Percentiles rank a stretch among this genome's conserved stretches.
Evolutionary conservation across 805 yeast genomes (phyloP).

Genomic region (Candida boleticola): DNA sequence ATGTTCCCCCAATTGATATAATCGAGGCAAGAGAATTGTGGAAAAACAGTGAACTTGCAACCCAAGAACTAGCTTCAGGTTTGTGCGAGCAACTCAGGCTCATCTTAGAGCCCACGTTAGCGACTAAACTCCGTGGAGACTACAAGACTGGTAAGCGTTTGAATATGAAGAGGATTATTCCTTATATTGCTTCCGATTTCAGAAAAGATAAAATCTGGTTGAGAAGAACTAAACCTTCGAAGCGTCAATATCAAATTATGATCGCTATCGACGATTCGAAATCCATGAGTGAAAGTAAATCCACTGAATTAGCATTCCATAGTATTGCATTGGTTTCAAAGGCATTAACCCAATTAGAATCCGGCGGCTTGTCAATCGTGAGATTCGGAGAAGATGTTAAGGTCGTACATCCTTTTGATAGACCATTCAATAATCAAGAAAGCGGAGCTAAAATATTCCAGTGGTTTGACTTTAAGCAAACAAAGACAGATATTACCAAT

Average conservation of each 20-base stretch:
- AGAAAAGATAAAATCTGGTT: slow-evolving; percentile 98
- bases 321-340: slow-evolving; percentile 91
- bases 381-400: slow-evolving; percentile 83
- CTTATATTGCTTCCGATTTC: slow-evolving; percentile 96
- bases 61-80: slow-evolving; percentile 82
- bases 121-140: slow-evolving; percentile 94
- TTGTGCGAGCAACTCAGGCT: slow-evolving; percentile 90
- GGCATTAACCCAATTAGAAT: slow-evolving; percentile 89
- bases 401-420: slow-evolving; percentile 86
- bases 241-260: slow-evolving; percentile 96
- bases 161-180: slow-evolving; percentile 96
- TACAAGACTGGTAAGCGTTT: slow-evolving; percentile 95
- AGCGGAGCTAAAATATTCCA: slow-evolving; percentile 82
- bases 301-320: slow-evolving; percentile 90
- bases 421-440: slow-evolving; percentile 71
- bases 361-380: slow-evolving; percentile 88
- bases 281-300: slow-evolving; percentile 92
- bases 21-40: slow-evolving; percentile 77
- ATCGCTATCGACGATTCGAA: slow-evolving; percentile 96
- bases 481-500: slow-evolving; percentile 76
- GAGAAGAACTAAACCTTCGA: slow-evolving; percentile 94
- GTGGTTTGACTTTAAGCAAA: slow-evolving; percentile 88
- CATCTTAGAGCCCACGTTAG: slow-evolving; percentile 91
- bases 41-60: slow-evolving; percentile 79
- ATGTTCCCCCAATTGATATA: slow-evolving; percentile 45